A percentile compares a stretch with the other conserved stretches of the same genome.
Conservation (phyloP, 306 rosid genomes). For the Prunus persica region DNA sequence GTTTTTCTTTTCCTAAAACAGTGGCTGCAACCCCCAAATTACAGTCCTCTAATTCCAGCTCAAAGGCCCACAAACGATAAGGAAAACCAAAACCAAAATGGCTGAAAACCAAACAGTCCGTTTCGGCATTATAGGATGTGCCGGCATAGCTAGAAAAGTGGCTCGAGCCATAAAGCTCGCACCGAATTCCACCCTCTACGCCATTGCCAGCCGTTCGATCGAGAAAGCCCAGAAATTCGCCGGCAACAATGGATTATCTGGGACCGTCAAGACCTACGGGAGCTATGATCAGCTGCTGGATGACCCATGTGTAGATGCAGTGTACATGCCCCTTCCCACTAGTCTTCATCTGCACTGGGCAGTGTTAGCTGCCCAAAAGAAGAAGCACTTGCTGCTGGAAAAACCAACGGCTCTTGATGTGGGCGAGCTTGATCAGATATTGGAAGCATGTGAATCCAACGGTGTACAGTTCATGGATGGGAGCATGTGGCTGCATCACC, state of each 20-base stretch:
- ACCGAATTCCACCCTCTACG: constrained; percentile 57
- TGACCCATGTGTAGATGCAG: constrained; percentile 66
- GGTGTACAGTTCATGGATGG: constrained; percentile 89
- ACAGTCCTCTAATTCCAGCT: not conserved
- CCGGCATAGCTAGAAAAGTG: constrained; percentile 62
- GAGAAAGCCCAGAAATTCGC: constrained; percentile 60
- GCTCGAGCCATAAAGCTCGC: constrained; percentile 65
- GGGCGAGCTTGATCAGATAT: constrained; percentile 56
- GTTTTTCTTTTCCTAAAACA: not conserved
- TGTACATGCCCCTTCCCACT: constrained; percentile 75
- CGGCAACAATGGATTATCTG: constrained; percentile 25
- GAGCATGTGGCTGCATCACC: constrained; percentile 83
- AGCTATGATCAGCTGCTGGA: constrained; percentile 60
- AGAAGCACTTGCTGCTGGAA: constrained; percentile 77
- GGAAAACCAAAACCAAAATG: constrained; percentile 22
- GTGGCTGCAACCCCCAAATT: not conserved
- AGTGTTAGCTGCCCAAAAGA: constrained; percentile 56
- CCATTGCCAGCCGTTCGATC: constrained; percentile 65
- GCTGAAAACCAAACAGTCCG: constrained; percentile 29
- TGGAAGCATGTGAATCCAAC: constrained; percentile 60
- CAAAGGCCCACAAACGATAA: not conserved
- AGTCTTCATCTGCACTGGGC: constrained; percentile 68
- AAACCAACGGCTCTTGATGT: constrained; percentile 65
- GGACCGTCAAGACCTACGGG: constrained; percentile 44
- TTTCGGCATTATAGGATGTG: constrained; percentile 71